Conservation (phyloP, 1,284 basidiomycete species). For the Rhodofomes roseus region DNA sequence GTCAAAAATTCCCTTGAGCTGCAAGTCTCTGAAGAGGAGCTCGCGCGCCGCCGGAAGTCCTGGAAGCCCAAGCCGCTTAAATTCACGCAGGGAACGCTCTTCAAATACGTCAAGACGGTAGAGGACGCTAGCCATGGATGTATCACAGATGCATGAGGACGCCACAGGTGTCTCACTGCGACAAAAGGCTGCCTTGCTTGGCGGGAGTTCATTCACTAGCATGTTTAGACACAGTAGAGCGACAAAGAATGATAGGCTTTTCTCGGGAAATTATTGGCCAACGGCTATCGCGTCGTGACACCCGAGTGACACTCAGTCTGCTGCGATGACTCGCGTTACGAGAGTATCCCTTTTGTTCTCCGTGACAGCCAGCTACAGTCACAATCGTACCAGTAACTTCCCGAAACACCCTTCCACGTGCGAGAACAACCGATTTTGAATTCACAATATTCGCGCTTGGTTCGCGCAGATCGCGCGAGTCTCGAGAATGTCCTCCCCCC, state of each 20-base stretch:
- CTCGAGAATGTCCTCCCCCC: not conserved
- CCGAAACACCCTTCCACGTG: not conserved
- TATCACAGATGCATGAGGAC: slow-evolving; percentile 70
- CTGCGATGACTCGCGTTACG: no score
- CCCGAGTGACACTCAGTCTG: no score
- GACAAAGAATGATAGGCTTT: no score
- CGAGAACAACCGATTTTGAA: not conserved
- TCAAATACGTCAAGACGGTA: slow-evolving; percentile 85
- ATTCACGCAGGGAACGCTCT: slow-evolving; percentile 79
- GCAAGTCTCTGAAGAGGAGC: slow-evolving; percentile 65
- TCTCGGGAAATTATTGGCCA: no score
- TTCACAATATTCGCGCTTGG: not conserved
- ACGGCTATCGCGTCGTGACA: no score
- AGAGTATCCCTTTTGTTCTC: no score
- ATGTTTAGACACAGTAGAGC: no score
- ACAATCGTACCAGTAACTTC: no score
- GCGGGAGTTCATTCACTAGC: not conserved
- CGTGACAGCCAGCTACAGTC: no score
- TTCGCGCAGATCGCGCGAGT: not conserved
- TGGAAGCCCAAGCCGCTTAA: slow-evolving; percentile 88
- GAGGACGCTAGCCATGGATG: slow-evolving; percentile 87
- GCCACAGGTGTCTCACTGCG: not conserved
- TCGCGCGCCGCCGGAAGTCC: slow-evolving; percentile 57
- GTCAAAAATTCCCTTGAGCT: slow-evolving; percentile 81
- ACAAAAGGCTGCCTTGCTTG: not conserved